Evolutionary conservation across 768 basidiomycete genomes (phyloP).

Genomic region (Gloeophyllum trabeum): DNA sequence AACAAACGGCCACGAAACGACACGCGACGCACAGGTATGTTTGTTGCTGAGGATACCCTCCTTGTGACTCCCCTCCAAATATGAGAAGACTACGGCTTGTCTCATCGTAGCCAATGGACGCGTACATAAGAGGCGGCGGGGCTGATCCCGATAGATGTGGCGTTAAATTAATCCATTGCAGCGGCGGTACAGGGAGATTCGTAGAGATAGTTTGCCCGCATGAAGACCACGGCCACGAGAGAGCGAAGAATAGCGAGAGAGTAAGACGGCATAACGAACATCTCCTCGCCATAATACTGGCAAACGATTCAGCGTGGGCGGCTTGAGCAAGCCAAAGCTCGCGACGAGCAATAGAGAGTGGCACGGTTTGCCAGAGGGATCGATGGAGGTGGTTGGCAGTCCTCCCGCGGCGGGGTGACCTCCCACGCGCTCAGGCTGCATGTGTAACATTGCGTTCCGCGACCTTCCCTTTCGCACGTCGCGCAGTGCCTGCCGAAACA

Average conservation of each 20-base stretch:
- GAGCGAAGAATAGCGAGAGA: neutral
- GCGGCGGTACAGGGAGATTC: conserved; percentile 42
- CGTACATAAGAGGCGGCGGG: conserved; percentile 58
- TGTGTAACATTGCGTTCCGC: too few relatives aligned
- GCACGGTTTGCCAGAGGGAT: too few relatives aligned
- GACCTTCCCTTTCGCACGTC: too few relatives aligned
- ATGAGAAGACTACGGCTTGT: conserved; percentile 47
- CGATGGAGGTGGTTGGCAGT: too few relatives aligned
- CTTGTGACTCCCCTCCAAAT: conserved; percentile 66
- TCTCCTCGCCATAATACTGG: too few relatives aligned
- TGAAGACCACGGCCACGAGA: conserved; percentile 2
- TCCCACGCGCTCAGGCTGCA: too few relatives aligned
- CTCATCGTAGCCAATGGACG: conserved; percentile 49
- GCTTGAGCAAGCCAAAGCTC: conserved; percentile 14
- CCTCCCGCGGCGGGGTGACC: too few relatives aligned
- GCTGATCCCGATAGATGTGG: conserved; percentile 38
- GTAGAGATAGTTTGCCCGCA: conserved; percentile 41
- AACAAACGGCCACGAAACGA: conserved; percentile 1
- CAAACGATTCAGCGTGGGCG: too few relatives aligned
- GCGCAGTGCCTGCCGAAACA: too few relatives aligned
- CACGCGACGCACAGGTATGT: conserved; percentile 50
- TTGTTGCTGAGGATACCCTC: conserved; percentile 47
- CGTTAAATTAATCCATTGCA: conserved; percentile 66
- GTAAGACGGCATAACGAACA: too few relatives aligned
- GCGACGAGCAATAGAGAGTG: conserved; percentile 16